Evolutionary conservation across 1,139 yeast genomes (phyloP).

Genomic region (Diutina pseudorugosa): DNA sequence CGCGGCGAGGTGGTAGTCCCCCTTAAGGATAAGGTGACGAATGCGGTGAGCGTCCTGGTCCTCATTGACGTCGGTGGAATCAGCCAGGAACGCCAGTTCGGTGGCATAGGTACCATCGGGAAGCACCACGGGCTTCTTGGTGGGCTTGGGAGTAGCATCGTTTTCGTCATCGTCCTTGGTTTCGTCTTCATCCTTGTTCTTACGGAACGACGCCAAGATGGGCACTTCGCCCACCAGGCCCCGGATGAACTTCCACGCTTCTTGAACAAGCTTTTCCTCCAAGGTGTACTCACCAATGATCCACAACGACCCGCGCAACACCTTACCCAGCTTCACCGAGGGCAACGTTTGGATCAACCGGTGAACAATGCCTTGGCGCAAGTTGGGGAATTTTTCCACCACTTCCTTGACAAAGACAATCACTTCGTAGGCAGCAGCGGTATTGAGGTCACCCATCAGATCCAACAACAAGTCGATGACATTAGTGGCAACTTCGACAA

Average conservation of each 20-base stretch:
- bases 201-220: slow-evolving; percentile 63
- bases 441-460: slow-evolving; percentile 72
- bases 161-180: slow-evolving; percentile 16
- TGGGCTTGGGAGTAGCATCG: slow-evolving; percentile 15
- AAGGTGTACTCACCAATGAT: slow-evolving; percentile 83
- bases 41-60: slow-evolving; percentile 49
- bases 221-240: slow-evolving; percentile 86
- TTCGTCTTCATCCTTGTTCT: slow-evolving; percentile 23
- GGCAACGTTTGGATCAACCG: slow-evolving; percentile 56
- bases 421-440: slow-evolving; percentile 82
- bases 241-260: slow-evolving; percentile 82
- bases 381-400: slow-evolving; percentile 80
- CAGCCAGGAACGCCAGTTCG: slow-evolving; percentile 69
- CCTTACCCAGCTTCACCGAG: slow-evolving; percentile 73
- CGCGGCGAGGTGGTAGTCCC: slow-evolving; percentile 86
- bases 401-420: slow-evolving; percentile 86
- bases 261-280: slow-evolving; percentile 63
- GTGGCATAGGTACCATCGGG: slow-evolving; percentile 99
- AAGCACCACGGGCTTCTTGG: slow-evolving; percentile 67
- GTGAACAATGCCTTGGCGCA: slow-evolving; percentile 54
- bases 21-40: slow-evolving; percentile 70
- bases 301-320: slow-evolving; percentile 92
- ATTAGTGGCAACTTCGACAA: slow-evolving; percentile 82
- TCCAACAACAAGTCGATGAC: slow-evolving; percentile 85
- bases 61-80: slow-evolving; percentile 20